Evolutionary conservation across 164 flowering plant genomes (phyloP), one percentile per base, ranked within the genome.

Genomic region (Stephania cephalantha): DNA sequence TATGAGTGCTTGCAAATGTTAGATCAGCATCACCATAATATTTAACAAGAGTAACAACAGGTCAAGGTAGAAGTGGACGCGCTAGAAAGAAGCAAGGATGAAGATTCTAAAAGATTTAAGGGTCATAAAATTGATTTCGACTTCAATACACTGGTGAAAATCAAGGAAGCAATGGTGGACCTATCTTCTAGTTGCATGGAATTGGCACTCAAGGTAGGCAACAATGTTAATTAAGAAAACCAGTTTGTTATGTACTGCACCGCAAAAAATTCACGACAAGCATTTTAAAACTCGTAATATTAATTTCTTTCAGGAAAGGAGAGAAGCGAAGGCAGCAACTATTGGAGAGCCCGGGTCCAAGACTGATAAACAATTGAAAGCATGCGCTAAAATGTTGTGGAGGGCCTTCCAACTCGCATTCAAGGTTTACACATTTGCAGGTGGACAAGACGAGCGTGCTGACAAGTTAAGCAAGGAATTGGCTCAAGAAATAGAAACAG

Each of bases 101-200:
- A 93, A 75, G 98, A 93, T 61, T 13, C 85, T 73, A 93, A 91
- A 85, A 84, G 84, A 75, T 87, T 91, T 15, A 82, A 83, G 77
- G 82, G 82, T 73, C 87, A 90, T 65, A 88, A 88, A 11, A 91
- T 93, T 75, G 78, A 82, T 30, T 89, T 93, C 73, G 91, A 91
- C 83, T 93, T 93, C 77, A 31, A 79, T 9, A 83, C 87, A 71
- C 82, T 93, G 17, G 71, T 87, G 7, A 78, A 82, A 68, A 89
- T 93, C 81, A 90, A 93, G 76, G 98, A 93, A 86, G 72, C 86
- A 42, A 85, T 91, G 89, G 98, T 93, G 73, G 96, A 93, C 82
- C 82, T 91, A 64, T 93, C 95, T 48, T 90, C 98, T 25, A 79
- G 84, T 78, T 89, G 96, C 84, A 91, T 90, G 89, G 96, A 93